phyloP scores from a whole-genome alignment of 23 red algal species.

The Gracilaria caudata region DNA sequence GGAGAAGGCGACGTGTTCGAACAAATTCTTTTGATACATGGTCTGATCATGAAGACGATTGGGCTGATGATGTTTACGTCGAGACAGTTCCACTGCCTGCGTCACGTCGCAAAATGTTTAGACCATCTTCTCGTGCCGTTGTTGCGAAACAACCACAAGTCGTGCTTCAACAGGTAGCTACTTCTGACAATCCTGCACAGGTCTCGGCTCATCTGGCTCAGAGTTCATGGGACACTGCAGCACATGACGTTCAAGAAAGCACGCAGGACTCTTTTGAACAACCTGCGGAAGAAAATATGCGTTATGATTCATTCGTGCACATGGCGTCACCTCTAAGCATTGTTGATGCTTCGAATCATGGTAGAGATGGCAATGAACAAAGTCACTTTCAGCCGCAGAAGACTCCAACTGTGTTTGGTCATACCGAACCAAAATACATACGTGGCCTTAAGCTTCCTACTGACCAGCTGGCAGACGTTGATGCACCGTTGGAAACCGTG shows the following conservation, averaged over 20 bases:
- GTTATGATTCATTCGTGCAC: background rate
- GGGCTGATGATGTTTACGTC: slow-evolving; percentile 31
- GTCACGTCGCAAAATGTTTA: slow-evolving; percentile 23
- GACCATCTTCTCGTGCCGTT: background rate
- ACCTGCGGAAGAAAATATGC: background rate
- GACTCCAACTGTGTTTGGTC: background rate
- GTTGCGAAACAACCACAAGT: slow-evolving; percentile 8
- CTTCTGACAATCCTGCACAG: slow-evolving; percentile 12
- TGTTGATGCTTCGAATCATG: slow-evolving; percentile 21
- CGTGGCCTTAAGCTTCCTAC: background rate
- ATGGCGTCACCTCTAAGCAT: background rate
- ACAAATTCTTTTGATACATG: slow-evolving; percentile 17
- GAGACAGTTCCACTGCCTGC: slow-evolving; percentile 28
- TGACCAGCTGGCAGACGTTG: background rate
- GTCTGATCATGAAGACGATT: slow-evolving; percentile 66
- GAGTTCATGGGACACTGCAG: slow-evolving; percentile 15
- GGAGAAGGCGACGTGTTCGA: slow-evolving; percentile 36
- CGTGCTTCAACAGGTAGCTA: slow-evolving; percentile 23
- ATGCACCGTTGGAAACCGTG: background rate
- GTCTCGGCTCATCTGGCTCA: slow-evolving; percentile 16
- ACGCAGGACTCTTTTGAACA: background rate
- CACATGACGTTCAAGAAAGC: background rate
- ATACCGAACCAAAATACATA: background rate
- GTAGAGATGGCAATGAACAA: background rate
- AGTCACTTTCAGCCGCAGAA: slow-evolving; percentile 5